These are phyloP conservation scores for Oryza glumipatula DNA, from an alignment of 176 grass and related monocot species.

Conservation along the genomic window DNA sequence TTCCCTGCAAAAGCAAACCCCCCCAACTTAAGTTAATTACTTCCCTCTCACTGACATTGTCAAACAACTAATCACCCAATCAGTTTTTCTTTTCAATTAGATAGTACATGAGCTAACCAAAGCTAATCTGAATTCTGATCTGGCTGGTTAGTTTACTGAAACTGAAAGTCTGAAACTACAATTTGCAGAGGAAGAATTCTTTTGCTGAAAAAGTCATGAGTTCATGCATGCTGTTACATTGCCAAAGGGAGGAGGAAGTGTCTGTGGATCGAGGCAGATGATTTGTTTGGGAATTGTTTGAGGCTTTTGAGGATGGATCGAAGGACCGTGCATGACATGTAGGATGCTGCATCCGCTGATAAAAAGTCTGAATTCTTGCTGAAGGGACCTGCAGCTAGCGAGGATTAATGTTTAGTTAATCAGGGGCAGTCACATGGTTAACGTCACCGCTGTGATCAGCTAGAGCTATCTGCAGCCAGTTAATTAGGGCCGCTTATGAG, in stretches of 20 bases:
- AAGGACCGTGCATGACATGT: background rate
- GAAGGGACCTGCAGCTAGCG: slow-evolving; percentile 29
- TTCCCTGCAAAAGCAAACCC: background rate
- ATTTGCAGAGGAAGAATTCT: background rate
- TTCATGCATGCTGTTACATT: background rate
- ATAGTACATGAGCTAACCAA: background rate
- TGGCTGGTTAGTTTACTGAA: background rate
- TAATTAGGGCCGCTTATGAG: background rate
- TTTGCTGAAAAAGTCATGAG: background rate
- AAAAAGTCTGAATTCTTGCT: slow-evolving; percentile 48
- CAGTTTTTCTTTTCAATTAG: background rate
- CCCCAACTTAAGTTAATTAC: background rate
- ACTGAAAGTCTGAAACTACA: background rate
- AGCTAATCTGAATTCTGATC: background rate
- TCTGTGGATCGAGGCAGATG: background rate
- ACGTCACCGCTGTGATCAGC: background rate
- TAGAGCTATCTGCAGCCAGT: background rate
- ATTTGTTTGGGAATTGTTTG: slow-evolving; percentile 21
- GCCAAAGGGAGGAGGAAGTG: background rate
- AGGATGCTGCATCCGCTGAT: slow-evolving; percentile 24
- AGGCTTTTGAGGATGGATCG: slow-evolving; percentile 56
- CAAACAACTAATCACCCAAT: background rate
- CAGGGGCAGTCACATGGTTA: background rate
- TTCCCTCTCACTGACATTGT: background rate
- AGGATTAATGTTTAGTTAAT: slow-evolving; percentile 17